phyloP scores from a whole-genome alignment of 2,329 filamentous ascomycete genomes.

The Fusarium verrucosum region DNA sequence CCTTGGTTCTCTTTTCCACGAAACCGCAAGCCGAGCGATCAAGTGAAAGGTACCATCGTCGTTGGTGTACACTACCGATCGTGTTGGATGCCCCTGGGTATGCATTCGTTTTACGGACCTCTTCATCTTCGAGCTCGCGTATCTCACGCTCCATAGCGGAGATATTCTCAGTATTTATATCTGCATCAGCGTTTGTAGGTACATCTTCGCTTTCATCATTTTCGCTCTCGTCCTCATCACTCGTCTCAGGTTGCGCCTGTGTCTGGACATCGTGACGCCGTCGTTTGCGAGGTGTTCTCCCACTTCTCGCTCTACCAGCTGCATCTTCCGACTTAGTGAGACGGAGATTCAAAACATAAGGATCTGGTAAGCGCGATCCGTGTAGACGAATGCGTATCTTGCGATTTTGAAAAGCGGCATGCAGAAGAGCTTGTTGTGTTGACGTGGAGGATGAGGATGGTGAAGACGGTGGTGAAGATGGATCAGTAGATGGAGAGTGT shows the following conservation, averaged over 20 bases:
- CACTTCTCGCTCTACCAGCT: conserved; percentile 44
- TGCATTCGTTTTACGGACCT: conserved; percentile 68
- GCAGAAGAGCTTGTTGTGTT: conserved; percentile 59
- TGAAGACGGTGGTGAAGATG: conserved; percentile 35
- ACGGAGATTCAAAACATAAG: conserved; percentile 65
- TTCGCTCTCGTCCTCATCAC: conserved; percentile 32
- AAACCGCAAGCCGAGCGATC: conserved; percentile 70
- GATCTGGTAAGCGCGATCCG: conserved; percentile 61
- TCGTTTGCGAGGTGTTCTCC: conserved; percentile 5
- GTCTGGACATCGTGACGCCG: conserved; percentile 9
- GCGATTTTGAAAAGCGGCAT: conserved; percentile 60
- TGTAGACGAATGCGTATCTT: conserved; percentile 67
- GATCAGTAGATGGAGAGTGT: conserved; percentile 47
- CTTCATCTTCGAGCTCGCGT: conserved; percentile 59
- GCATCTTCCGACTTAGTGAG: conserved; percentile 58
- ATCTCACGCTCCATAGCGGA: conserved; percentile 54
- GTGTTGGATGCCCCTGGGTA: conserved; percentile 72
- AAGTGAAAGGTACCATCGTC: conserved; percentile 72
- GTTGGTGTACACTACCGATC: conserved; percentile 73
- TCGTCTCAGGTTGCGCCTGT: conserved; percentile 38
- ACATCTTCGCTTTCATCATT: conserved; percentile 27
- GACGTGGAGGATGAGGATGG: conserved; percentile 26
- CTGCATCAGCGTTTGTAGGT: conserved; percentile 31
- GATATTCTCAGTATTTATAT: conserved; percentile 7
- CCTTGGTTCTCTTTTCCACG: conserved; percentile 45